Conservation (phyloP, 371 early-diverging fungal species). For the Haplosporangium sp. region DNA sequence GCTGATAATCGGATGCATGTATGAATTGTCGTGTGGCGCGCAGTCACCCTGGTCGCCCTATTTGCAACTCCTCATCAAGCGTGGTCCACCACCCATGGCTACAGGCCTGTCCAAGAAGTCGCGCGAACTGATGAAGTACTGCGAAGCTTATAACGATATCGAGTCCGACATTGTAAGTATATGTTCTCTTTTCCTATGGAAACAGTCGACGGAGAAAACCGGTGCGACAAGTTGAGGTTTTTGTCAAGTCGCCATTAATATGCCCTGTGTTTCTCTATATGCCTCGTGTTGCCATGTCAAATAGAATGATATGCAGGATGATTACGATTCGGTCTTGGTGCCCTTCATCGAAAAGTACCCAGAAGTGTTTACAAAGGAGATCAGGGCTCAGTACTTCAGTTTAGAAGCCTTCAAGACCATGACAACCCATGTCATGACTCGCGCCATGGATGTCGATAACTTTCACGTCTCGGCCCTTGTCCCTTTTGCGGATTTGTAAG, state of each 20-base stretch:
- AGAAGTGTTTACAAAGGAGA: conserved; percentile 60
- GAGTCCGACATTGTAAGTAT: conserved; percentile 49
- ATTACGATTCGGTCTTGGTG: conserved; percentile 68
- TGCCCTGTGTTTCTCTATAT: too few relatives aligned
- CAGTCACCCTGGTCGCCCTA: conserved; percentile 77
- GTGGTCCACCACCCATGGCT: conserved; percentile 50
- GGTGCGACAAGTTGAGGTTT: too few relatives aligned
- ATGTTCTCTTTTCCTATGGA: too few relatives aligned
- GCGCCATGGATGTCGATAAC: conserved; percentile 86
- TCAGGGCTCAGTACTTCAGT: conserved; percentile 58
- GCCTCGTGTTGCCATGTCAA: too few relatives aligned
- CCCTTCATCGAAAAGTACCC: conserved; percentile 68
- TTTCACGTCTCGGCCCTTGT: conserved; percentile 85
- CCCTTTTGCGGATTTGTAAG: conserved; percentile 87
- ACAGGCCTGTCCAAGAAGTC: conserved; percentile 28
- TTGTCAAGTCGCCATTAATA: too few relatives aligned
- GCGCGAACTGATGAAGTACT: conserved; percentile 45
- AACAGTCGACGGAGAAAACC: too few relatives aligned
- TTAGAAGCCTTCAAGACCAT: conserved; percentile 69
- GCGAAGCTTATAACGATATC: conserved; percentile 46
- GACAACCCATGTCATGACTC: conserved; percentile 78
- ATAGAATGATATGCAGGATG: conserved; percentile 66
- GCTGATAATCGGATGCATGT: conserved; percentile 83
- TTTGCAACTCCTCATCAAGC: conserved; percentile 23
- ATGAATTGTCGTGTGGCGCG: conserved; percentile 73